These are phyloP conservation scores for Phylloporus scabripes DNA, from an alignment of 768 basidiomycete genomes.

Conservation along the genomic window DNA sequence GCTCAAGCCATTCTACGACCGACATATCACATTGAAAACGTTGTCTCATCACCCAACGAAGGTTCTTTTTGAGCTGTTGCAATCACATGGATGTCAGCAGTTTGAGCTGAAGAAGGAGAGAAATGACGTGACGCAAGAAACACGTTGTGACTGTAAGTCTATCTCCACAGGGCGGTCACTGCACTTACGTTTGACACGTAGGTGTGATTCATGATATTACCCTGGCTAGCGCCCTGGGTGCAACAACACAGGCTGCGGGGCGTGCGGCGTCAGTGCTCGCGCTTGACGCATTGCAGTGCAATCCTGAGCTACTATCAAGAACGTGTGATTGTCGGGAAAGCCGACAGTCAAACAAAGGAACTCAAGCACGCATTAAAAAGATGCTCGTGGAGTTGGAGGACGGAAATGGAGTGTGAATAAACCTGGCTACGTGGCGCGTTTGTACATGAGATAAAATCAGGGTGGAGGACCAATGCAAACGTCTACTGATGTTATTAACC, in stretches of 20 bases:
- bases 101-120: slow-evolving; percentile 57
- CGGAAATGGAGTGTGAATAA: slow-evolving; percentile 12
- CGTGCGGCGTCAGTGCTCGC: slow-evolving; percentile 60
- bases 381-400: slow-evolving; percentile 25
- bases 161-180: slow-evolving; percentile 5
- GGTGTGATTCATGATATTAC: slow-evolving; percentile 65
- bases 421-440: neutral
- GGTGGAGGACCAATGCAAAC: neutral
- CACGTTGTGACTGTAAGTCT: slow-evolving; percentile 49
- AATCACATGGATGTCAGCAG: slow-evolving; percentile 63
- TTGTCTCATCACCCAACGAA: slow-evolving; percentile 76
- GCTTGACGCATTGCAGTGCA: slow-evolving; percentile 61
- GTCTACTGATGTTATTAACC: slow-evolving; percentile 1
- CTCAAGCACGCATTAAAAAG: slow-evolving; percentile 33
- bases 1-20: slow-evolving; percentile 74
- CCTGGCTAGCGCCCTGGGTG: slow-evolving; percentile 53
- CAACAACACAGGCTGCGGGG: slow-evolving; percentile 48
- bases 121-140: slow-evolving; percentile 28
- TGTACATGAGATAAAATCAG: slow-evolving; percentile 4
- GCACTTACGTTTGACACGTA: slow-evolving; percentile 28
- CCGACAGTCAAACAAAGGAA: slow-evolving; percentile 32
- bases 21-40: slow-evolving; percentile 65
- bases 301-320: slow-evolving; percentile 54
- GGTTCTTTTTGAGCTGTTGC: slow-evolving; percentile 65
- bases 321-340: slow-evolving; percentile 60